These are phyloP conservation scores for Eremomyces bilateralis DNA, from an alignment of 495 filamentous ascomycete genomes.

Conservation along the genomic window DNA sequence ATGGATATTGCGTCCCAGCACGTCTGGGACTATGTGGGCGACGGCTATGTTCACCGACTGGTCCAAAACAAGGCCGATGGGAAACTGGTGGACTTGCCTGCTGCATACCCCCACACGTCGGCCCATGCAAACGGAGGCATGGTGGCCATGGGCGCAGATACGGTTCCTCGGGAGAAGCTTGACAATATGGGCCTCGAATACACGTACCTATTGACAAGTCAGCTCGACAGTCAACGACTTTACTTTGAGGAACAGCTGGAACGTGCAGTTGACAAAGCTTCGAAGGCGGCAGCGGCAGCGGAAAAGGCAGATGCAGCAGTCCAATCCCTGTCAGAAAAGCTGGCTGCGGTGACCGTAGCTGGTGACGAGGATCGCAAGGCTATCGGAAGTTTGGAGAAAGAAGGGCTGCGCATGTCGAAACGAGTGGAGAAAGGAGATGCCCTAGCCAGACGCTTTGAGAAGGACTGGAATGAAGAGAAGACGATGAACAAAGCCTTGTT, in stretches of 20 bases:
- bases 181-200: constrained; percentile 88
- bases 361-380: constrained; percentile 29
- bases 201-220: constrained; percentile 72
- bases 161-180: constrained; percentile 73
- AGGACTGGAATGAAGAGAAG: constrained; percentile 73
- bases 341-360: constrained; percentile 31
- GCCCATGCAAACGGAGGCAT: constrained; percentile 11
- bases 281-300: constrained; percentile 43
- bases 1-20: constrained; percentile 84
- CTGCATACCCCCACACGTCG: constrained; percentile 11
- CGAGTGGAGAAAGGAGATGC: constrained; percentile 48
- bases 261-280: constrained; percentile 79
- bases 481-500: constrained; percentile 58
- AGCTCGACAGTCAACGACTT: constrained; percentile 74
- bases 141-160: constrained; percentile 31
- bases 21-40: constrained; percentile 92
- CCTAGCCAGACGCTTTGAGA: constrained; percentile 53
- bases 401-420: constrained; percentile 41
- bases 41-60: constrained; percentile 86
- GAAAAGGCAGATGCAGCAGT: constrained; percentile 36
- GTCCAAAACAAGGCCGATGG: constrained; percentile 83
- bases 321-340: constrained; percentile 24
- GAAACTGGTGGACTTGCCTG: constrained; percentile 68
- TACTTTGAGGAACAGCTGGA: constrained; percentile 91
- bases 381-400: constrained; percentile 44